Percentiles rank a stretch among this genome's conserved stretches.
Conservation (phyloP, 1,284 basidiomycete genomes). For the Sanghuangporus weigelae region DNA sequence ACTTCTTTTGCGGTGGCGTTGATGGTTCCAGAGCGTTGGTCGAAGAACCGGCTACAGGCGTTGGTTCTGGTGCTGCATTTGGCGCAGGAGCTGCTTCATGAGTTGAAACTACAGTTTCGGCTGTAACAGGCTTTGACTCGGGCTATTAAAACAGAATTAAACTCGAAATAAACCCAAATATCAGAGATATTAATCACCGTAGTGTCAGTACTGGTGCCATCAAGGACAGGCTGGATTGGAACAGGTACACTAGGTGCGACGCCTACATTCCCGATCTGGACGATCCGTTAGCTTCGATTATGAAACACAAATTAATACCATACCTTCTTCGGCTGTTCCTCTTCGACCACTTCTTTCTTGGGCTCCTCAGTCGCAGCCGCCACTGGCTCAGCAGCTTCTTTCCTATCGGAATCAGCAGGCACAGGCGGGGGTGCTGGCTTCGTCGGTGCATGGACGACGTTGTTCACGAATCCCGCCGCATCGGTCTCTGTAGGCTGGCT, state of each 20-base stretch:
- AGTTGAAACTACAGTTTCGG: constrained; percentile 8
- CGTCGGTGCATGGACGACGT: constrained; percentile 58
- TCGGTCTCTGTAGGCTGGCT: constrained; percentile 60
- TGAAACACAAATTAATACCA: background rate
- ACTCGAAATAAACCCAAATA: background rate
- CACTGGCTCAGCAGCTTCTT: background rate
- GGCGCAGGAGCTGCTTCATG: constrained; percentile 8
- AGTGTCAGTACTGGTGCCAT: constrained; percentile 27
- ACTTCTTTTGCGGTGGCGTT: constrained; percentile 8
- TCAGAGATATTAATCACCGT: constrained; percentile 21
- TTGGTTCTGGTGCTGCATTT: constrained; percentile 6
- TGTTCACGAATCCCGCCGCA: constrained; percentile 62
- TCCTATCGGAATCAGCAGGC: background rate
- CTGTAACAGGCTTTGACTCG: background rate
- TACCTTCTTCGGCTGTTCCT: background rate
- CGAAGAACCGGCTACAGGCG: background rate
- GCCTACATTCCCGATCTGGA: background rate
- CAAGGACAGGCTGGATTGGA: constrained; percentile 34
- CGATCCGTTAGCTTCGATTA: background rate
- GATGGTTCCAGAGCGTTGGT: constrained; percentile 6
- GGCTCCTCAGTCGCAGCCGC: background rate
- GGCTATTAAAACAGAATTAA: background rate
- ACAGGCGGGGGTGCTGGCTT: constrained; percentile 31
- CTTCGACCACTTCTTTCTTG: background rate
- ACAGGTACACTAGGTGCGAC: constrained; percentile 31